phyloP scores from a whole-genome alignment of 1,284 basidiomycete genomes.

The Leucocoprinus gongylophorus region DNA sequence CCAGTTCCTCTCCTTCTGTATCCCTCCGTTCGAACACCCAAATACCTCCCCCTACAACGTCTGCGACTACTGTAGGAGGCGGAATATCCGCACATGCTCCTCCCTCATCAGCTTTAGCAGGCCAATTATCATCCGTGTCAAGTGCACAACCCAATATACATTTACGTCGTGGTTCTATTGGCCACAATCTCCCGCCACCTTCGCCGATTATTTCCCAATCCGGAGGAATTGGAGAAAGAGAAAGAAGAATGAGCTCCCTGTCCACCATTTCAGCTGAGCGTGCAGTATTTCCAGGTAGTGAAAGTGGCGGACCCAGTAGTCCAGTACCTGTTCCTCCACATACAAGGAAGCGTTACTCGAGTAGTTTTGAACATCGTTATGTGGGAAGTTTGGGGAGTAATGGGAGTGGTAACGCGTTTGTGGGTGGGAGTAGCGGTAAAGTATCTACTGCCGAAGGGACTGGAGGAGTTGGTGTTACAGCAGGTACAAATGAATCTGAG shows the following conservation, averaged over 20 bases:
- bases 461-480: slow-evolving; percentile 6
- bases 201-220: slow-evolving; percentile 4
- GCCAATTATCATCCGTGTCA: slow-evolving; percentile 7
- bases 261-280: slow-evolving; percentile 2
- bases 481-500: not conserved
- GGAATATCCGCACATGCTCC: not conserved
- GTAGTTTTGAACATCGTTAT: slow-evolving; percentile 67
- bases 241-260: slow-evolving; percentile 17
- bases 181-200: not conserved
- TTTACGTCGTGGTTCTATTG: not conserved
- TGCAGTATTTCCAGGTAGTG: not conserved
- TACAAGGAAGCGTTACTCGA: slow-evolving; percentile 53
- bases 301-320: not conserved
- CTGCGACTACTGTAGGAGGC: not conserved
- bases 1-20: slow-evolving; percentile 25
- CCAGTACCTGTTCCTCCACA: slow-evolving; percentile 18
- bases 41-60: not conserved
- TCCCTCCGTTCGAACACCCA: slow-evolving; percentile 23
- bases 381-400: slow-evolving; percentile 23
- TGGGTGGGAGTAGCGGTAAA: slow-evolving; percentile 18
- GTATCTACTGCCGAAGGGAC: slow-evolving; percentile 18
- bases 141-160: slow-evolving; percentile 4
- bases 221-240: slow-evolving; percentile 18
- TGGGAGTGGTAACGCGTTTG: slow-evolving; percentile 17
- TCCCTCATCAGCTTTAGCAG: not conserved